Percentiles rank a stretch among this genome's conserved stretches.
These are phyloP conservation scores for Lavandula angustifolia DNA, from an alignment of 257 asterid species.

Conservation along the genomic window DNA sequence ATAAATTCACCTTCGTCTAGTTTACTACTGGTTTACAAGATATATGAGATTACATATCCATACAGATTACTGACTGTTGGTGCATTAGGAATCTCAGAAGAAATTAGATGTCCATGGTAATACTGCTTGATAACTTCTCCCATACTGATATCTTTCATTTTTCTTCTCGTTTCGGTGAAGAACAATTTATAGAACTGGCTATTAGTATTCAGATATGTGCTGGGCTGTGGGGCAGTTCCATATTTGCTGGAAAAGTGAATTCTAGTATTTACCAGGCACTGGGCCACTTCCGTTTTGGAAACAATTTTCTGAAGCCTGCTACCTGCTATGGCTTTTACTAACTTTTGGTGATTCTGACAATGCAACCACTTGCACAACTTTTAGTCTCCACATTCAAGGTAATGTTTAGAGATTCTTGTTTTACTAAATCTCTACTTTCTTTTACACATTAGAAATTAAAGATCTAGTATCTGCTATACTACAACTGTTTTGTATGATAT, in stretches of 20 bases:
- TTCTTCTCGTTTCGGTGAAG: conserved; percentile 7
- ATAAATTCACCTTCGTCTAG: conserved; percentile 20
- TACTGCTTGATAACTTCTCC: conserved; percentile 22
- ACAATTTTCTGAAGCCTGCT: conserved; percentile 24
- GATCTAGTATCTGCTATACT: background rate
- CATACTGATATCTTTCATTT: conserved; percentile 12
- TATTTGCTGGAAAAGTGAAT: conserved; percentile 28
- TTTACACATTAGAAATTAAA: conserved; percentile 12
- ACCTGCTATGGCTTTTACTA: conserved; percentile 29
- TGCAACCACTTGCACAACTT: conserved; percentile 21
- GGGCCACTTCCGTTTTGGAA: conserved; percentile 33
- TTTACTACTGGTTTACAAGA: conserved; percentile 20
- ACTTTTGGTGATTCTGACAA: conserved; percentile 35
- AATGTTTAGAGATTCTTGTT: conserved; percentile 14
- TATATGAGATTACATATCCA: conserved; percentile 7
- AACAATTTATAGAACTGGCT: conserved; percentile 6
- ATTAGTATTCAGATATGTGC: conserved; percentile 12
- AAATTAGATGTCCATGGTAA: conserved; percentile 33
- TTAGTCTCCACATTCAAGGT: conserved; percentile 37
- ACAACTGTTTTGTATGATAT: too few species aligned
- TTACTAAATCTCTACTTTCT: background rate
- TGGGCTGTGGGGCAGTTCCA: conserved; percentile 29
- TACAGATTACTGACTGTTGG: background rate
- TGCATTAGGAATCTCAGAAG: conserved; percentile 14
- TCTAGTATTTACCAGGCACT: conserved; percentile 22